Evolutionary conservation across 441 rosid genomes (phyloP).

Genomic region (Populus trichocarpa): DNA sequence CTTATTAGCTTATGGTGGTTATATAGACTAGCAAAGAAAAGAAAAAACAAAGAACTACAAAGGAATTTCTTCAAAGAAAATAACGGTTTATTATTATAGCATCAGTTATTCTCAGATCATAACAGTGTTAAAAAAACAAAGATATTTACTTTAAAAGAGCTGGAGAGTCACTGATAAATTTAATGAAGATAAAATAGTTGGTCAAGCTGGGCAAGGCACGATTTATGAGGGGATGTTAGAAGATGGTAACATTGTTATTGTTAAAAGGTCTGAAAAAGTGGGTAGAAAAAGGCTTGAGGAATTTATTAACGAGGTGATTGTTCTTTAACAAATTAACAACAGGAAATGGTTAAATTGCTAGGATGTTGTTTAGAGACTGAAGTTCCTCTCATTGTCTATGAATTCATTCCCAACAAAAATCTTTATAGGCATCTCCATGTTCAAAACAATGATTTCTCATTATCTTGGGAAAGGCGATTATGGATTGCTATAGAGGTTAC

Average conservation of each 20-base stretch:
- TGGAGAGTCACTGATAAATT: slow-evolving; percentile 23
- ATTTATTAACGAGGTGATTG: too few species aligned
- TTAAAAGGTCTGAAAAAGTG: slow-evolving; percentile 20
- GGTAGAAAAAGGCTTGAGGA: not conserved
- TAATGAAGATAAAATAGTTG: slow-evolving; percentile 21
- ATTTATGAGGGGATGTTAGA: slow-evolving; percentile 22
- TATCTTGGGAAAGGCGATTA: not conserved
- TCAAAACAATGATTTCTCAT: not conserved
- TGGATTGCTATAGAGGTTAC: not conserved
- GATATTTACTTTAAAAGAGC: slow-evolving; percentile 6
- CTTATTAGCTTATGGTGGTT: not conserved
- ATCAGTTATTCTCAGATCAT: slow-evolving; percentile 17
- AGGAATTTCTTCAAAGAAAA: slow-evolving; percentile 17
- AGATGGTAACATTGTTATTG: slow-evolving; percentile 26
- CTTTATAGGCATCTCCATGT: not conserved
- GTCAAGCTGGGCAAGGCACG: slow-evolving; percentile 21
- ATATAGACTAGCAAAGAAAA: slow-evolving; percentile 21
- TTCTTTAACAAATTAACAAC: too few species aligned
- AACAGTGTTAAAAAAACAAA: slow-evolving; percentile 17
- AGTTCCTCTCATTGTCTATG: not conserved
- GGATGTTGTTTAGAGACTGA: too few species aligned
- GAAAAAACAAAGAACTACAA: slow-evolving; percentile 3
- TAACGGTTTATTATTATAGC: slow-evolving; percentile 15
- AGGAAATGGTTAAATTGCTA: too few species aligned
- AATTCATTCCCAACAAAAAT: not conserved